phyloP scores from a whole-genome alignment of 2,329 filamentous ascomycete genomes.

The Corynespora cassiicola region DNA sequence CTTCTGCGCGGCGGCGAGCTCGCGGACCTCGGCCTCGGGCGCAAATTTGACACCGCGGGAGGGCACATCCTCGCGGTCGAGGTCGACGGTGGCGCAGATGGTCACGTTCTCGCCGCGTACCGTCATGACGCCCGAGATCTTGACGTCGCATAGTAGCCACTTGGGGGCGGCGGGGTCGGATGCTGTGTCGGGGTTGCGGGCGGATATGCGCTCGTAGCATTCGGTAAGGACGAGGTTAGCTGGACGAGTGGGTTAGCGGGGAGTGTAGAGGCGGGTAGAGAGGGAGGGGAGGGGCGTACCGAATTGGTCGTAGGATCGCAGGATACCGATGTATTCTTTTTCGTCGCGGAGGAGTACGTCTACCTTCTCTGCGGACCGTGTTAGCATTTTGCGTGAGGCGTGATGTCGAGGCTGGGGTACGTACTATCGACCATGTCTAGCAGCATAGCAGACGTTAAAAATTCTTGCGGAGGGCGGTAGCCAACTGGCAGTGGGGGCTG shows the following conservation, averaged over 20 bases:
- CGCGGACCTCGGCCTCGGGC: conserved; percentile 71
- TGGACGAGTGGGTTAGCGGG: conserved; percentile 50
- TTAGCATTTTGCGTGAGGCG: conserved; percentile 15
- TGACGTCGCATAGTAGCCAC: conserved; percentile 81
- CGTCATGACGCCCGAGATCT: conserved; percentile 85
- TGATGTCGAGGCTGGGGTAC: conserved; percentile 12
- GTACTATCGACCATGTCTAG: conserved; percentile 95
- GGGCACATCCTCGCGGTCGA: conserved; percentile 92
- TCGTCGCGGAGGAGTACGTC: conserved; percentile 91
- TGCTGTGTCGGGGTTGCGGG: conserved; percentile 53
- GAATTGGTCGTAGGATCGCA: conserved; percentile 97
- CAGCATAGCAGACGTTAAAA: conserved; percentile 94
- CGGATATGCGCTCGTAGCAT: conserved; percentile 87
- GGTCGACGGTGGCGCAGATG: conserved; percentile 91
- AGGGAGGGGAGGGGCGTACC: conserved; percentile 61
- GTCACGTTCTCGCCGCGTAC: conserved; percentile 98
- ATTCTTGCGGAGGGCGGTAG: conserved; percentile 93
- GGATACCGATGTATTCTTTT: conserved; percentile 88
- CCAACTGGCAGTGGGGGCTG: conserved; percentile 32
- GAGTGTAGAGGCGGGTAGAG: not conserved
- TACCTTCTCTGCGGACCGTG: conserved; percentile 78
- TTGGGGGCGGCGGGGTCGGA: conserved; percentile 29
- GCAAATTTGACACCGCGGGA: conserved; percentile 75
- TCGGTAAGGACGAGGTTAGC: conserved; percentile 95
- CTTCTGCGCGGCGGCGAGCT: conserved; percentile 76